These are phyloP conservation scores for Plasmodium coatneyi DNA, from an alignment of 169 alveolate genomes.

Conservation along the genomic window DNA sequence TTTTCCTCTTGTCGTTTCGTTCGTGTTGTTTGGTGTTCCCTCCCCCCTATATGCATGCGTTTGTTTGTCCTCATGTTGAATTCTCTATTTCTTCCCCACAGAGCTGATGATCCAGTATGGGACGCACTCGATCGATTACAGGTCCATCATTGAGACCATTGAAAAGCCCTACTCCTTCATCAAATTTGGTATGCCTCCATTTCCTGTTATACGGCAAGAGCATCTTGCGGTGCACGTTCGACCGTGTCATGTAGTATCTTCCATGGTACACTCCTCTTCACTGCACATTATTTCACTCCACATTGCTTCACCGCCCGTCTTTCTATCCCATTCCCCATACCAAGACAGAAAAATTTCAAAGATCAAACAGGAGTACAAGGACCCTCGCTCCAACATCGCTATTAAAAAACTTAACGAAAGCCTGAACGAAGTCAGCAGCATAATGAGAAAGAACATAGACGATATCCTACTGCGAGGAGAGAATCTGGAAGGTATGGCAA, in stretches of 20 bases:
- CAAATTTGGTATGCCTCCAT: constrained; percentile 77
- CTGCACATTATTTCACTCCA: no score
- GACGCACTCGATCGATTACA: constrained; percentile 68
- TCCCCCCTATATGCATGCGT: not conserved
- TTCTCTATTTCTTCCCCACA: not conserved
- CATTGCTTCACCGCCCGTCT: not conserved
- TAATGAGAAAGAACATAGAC: constrained; percentile 84
- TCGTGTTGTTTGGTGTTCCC: not conserved
- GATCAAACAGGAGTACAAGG: constrained; percentile 81
- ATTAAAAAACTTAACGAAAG: constrained; percentile 84
- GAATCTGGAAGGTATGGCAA: constrained; percentile 81
- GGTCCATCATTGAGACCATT: constrained; percentile 76
- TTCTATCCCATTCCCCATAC: not conserved
- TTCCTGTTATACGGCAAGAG: not conserved
- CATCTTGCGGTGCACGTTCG: not conserved
- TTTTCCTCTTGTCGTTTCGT: not conserved
- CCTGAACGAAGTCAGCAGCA: constrained; percentile 83
- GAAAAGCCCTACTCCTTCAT: constrained; percentile 84
- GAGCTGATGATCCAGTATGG: constrained; percentile 80
- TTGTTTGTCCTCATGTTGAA: not conserved
- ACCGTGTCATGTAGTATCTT: not conserved
- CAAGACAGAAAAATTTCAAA: constrained; percentile 84
- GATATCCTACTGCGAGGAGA: constrained; percentile 85
- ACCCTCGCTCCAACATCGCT: constrained; percentile 83
- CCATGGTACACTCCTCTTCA: not conserved